Percentiles rank a stretch among this genome's conserved stretches.
These are phyloP conservation scores for Hanseniaspora pseudoguilliermondii DNA, from an alignment of 805 yeast species.

Conservation along the genomic window DNA sequence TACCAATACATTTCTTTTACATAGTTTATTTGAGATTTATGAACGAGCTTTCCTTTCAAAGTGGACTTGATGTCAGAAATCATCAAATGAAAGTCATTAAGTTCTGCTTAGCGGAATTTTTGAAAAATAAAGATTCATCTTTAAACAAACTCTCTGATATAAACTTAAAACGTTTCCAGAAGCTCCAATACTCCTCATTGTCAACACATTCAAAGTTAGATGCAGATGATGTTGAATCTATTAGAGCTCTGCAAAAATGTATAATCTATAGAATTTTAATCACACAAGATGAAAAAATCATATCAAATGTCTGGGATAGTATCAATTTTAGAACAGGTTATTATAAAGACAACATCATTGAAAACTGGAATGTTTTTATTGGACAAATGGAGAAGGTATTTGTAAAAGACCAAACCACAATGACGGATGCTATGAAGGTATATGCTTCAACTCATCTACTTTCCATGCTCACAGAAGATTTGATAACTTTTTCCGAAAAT, in stretches of 20 bases:
- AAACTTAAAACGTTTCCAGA: neutral
- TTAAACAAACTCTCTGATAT: neutral
- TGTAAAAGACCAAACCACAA: neutral
- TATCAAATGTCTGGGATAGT: constrained; percentile 10
- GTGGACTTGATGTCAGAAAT: neutral
- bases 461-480: neutral
- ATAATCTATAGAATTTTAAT: constrained; percentile 6
- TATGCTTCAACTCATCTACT: neutral
- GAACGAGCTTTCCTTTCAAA: neutral
- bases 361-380: constrained; percentile 7
- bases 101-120: neutral
- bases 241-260: constrained; percentile 10
- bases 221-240: neutral
- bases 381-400: constrained; percentile 6
- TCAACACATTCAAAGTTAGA: neutral
- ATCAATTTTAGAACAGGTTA: constrained; percentile 7
- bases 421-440: neutral
- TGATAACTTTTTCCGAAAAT: neutral
- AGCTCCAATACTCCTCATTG: neutral
- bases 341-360: constrained; percentile 5
- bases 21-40: constrained; percentile 8
- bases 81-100: neutral
- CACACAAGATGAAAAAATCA: constrained; percentile 7
- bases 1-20: constrained; percentile 9
- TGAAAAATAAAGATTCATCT: neutral